Percentiles rank a stretch among this genome's conserved stretches.
Conservation (phyloP, 345 rosid species). For the Adansonia digitata region DNA sequence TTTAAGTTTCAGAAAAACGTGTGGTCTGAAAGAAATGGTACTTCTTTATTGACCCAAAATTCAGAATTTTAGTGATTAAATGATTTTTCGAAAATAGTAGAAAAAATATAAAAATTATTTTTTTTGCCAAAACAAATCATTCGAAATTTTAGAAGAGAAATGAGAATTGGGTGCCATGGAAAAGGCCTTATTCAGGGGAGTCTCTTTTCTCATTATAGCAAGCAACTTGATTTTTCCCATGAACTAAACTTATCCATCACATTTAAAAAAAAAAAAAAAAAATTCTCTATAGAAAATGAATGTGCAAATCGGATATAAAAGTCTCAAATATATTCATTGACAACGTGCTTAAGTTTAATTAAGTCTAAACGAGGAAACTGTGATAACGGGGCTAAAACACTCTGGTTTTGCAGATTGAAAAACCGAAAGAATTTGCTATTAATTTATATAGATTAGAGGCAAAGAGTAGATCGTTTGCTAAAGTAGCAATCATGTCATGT, state of each 20-base stretch:
- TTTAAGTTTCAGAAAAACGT: no score
- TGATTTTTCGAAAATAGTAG: no score
- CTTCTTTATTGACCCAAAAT: no score
- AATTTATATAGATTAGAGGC: not conserved
- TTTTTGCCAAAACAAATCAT: no score
- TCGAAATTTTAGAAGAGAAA: not conserved
- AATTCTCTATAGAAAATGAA: not conserved
- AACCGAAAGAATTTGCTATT: not conserved
- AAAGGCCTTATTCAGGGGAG: slow-evolving; percentile 11
- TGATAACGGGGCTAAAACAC: not conserved
- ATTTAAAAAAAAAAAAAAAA: no score
- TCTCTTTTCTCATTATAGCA: not conserved
- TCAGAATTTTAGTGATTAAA: no score
- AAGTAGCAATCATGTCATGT: not conserved
- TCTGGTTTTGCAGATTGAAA: not conserved
- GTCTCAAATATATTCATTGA: no score
- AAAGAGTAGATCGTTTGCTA: not conserved
- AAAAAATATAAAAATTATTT: no score
- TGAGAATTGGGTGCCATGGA: slow-evolving; percentile 12
- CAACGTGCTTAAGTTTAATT: no score
- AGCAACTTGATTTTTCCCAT: not conserved
- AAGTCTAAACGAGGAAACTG: no score
- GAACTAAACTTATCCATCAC: not conserved
- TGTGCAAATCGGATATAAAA: no score
- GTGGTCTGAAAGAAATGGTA: no score